These are phyloP conservation scores for Cladosporium sp. DNA, from an alignment of 2,329 filamentous ascomycete species.

Conservation along the genomic window DNA sequence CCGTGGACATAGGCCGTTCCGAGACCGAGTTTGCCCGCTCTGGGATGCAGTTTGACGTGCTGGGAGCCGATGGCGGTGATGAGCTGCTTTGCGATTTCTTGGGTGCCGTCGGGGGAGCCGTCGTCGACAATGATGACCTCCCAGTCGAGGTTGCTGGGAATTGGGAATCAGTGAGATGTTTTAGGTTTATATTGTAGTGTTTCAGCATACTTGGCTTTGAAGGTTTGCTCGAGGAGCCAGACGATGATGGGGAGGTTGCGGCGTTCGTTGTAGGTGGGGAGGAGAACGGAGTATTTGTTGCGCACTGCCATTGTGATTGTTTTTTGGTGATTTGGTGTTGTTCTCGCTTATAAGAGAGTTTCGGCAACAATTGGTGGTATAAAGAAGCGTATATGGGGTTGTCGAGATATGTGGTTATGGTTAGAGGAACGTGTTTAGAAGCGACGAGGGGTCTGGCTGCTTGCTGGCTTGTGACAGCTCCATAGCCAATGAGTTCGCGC, in stretches of 20 bases:
- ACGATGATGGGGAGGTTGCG: conserved; percentile 93
- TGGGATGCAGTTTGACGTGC: conserved; percentile 80
- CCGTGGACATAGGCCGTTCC: conserved; percentile 96
- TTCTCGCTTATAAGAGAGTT: neutral
- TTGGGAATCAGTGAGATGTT: neutral
- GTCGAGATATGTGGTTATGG: neutral
- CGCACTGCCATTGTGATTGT: conserved; percentile 48
- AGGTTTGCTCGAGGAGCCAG: conserved; percentile 90
- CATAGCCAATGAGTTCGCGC: neutral
- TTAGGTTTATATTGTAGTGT: neutral
- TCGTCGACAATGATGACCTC: conserved; percentile 98
- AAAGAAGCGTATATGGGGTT: neutral
- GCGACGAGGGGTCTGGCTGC: conserved; percentile 10
- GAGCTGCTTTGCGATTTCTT: conserved; percentile 86
- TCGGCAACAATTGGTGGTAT: neutral
- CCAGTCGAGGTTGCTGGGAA: conserved; percentile 83
- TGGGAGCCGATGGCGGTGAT: conserved; percentile 75
- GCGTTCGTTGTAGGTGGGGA: conserved; percentile 98
- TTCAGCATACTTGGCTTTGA: conserved; percentile 71
- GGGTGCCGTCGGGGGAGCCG: conserved; percentile 92
- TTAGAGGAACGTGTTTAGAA: conserved; percentile 11
- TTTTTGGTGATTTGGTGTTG: neutral
- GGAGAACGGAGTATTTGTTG: conserved; percentile 95
- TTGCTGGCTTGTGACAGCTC: conserved; percentile 14
- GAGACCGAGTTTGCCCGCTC: conserved; percentile 93